Evolutionary conservation across 2,329 filamentous ascomycete genomes (phyloP).

Genomic region (Exophiala mesophila): DNA sequence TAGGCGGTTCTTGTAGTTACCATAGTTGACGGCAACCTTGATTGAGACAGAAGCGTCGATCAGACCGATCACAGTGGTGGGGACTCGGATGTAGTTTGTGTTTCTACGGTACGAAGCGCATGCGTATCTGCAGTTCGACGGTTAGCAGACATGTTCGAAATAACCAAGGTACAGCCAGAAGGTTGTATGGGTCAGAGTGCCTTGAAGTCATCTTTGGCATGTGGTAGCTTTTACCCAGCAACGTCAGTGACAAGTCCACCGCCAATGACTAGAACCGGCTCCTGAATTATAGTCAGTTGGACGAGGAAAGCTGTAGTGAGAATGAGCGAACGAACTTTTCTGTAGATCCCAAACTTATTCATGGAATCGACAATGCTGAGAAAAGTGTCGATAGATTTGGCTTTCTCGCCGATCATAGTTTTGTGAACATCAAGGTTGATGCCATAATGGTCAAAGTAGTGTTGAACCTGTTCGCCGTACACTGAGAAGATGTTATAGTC

Average conservation of each 20-base stretch:
- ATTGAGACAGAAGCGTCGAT: slow-evolving; percentile 72
- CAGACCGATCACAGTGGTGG: slow-evolving; percentile 69
- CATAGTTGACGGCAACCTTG: slow-evolving; percentile 74
- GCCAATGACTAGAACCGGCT: slow-evolving; percentile 62
- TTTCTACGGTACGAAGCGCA: slow-evolving; percentile 67
- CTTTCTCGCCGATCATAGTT: slow-evolving; percentile 71
- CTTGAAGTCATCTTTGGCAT: slow-evolving; percentile 42
- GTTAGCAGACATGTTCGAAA: slow-evolving; percentile 27
- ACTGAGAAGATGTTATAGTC: slow-evolving; percentile 66
- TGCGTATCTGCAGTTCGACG: slow-evolving; percentile 50
- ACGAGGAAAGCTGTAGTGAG: slow-evolving; percentile 15
- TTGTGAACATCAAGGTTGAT: slow-evolving; percentile 62
- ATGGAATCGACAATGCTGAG: slow-evolving; percentile 67
- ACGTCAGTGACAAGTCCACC: slow-evolving; percentile 69
- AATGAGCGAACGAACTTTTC: slow-evolving; percentile 46
- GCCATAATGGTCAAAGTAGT: slow-evolving; percentile 62
- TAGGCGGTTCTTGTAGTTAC: slow-evolving; percentile 69
- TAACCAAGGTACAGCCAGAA: slow-evolving; percentile 20
- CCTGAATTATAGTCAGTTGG: slow-evolving; percentile 34
- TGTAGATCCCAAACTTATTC: slow-evolving; percentile 66
- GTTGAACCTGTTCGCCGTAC: slow-evolving; percentile 61
- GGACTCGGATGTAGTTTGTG: slow-evolving; percentile 69
- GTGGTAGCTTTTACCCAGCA: slow-evolving; percentile 55
- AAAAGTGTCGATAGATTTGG: slow-evolving; percentile 67
- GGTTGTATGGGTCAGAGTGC: slow-evolving; percentile 45